These are phyloP conservation scores for Nothophaeocryptopus gaeumannii DNA, from an alignment of 2,329 filamentous ascomycete species.

Conservation along the genomic window DNA sequence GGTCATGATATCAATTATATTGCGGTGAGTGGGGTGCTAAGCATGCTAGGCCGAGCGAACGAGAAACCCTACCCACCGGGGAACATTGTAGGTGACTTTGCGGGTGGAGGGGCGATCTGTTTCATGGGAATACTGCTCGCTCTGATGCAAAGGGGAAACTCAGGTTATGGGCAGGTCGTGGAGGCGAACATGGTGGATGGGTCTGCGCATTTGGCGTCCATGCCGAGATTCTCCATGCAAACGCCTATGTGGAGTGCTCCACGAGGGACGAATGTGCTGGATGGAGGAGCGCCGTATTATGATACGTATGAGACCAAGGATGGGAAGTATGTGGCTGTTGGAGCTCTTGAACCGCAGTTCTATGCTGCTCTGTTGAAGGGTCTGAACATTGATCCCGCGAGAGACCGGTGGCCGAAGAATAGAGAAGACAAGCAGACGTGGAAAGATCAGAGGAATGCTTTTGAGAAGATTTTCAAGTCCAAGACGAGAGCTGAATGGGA, in stretches of 20 bases:
- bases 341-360: slow-evolving; percentile 85
- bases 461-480: slow-evolving; percentile 62
- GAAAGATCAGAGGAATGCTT: slow-evolving; percentile 61
- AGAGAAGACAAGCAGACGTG: slow-evolving; percentile 63
- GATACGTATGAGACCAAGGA: slow-evolving; percentile 84
- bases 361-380: slow-evolving; percentile 67
- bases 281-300: slow-evolving; percentile 85
- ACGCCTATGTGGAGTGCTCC: slow-evolving; percentile 60
- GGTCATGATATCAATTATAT: slow-evolving; percentile 98
- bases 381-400: slow-evolving; percentile 54
- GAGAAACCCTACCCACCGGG: slow-evolving; percentile 73
- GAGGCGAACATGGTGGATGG: slow-evolving; percentile 98
- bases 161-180: slow-evolving; percentile 78
- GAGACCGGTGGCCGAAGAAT: slow-evolving; percentile 43
- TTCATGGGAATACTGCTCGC: slow-evolving; percentile 82
- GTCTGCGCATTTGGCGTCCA: slow-evolving; percentile 71
- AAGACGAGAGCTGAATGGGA: slow-evolving; percentile 82
- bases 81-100: slow-evolving; percentile 88
- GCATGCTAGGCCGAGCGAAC: slow-evolving; percentile 67
- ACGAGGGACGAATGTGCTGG: slow-evolving; percentile 74
- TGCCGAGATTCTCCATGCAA: slow-evolving; percentile 67
- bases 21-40: slow-evolving; percentile 76
- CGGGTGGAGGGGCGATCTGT: slow-evolving; percentile 78
- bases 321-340: slow-evolving; percentile 76
- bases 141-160: slow-evolving; percentile 61